phyloP scores from a whole-genome alignment of 495 filamentous ascomycete species.

The Penicillium goetzii region DNA sequence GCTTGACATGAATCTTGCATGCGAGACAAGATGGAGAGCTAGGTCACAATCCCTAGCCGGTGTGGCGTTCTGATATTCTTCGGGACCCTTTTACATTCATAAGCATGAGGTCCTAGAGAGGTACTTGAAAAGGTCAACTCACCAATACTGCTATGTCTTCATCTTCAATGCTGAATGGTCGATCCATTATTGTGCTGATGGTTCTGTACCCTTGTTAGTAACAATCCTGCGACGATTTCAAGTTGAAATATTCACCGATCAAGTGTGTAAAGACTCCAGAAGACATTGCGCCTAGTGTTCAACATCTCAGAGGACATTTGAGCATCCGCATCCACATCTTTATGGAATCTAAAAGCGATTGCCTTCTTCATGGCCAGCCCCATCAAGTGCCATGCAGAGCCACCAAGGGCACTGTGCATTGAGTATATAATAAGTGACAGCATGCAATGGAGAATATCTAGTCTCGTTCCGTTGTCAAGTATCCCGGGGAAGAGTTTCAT shows the following conservation, averaged over 20 bases:
- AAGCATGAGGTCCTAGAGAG: background rate
- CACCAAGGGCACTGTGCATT: conserved; percentile 26
- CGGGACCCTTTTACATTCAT: conserved; percentile 10
- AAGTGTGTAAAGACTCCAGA: conserved; percentile 34
- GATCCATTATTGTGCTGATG: conserved; percentile 30
- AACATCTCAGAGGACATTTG: conserved; percentile 6
- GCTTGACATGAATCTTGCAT: conserved; percentile 30
- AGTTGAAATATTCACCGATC: conserved; percentile 26
- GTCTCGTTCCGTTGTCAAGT: conserved; percentile 11
- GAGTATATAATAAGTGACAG: conserved; percentile 30
- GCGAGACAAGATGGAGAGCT: conserved; percentile 19
- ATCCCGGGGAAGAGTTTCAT: conserved; percentile 21
- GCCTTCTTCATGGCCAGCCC: conserved; percentile 35
- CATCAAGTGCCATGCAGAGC: conserved; percentile 35
- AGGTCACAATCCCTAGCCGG: background rate
- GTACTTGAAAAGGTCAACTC: background rate
- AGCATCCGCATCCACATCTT: conserved; percentile 17
- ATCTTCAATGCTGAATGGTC: conserved; percentile 35
- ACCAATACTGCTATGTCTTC: conserved; percentile 33
- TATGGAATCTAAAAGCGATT: conserved; percentile 31
- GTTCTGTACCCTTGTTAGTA: conserved; percentile 21
- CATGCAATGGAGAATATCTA: conserved; percentile 29
- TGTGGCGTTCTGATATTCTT: conserved; percentile 12
- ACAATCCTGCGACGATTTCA: background rate
- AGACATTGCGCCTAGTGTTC: conserved; percentile 14